These are phyloP conservation scores for Sisymbrium irio DNA, from an alignment of 345 rosid genomes.

Conservation along the genomic window DNA sequence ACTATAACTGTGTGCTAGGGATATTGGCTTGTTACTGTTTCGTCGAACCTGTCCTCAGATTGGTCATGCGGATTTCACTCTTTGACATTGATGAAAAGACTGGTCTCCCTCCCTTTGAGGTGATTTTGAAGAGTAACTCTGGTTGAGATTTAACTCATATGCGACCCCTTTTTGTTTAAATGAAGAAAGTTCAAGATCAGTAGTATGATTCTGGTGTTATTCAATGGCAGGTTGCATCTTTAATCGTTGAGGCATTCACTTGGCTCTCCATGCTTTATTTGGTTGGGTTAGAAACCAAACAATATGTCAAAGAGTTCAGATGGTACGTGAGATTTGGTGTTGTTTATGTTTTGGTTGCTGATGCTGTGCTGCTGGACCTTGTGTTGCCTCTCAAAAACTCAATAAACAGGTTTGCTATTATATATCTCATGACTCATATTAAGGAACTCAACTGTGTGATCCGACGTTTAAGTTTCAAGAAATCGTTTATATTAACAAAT, in stretches of 20 bases:
- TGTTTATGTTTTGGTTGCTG: slow-evolving; percentile 76
- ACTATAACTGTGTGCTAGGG: slow-evolving; percentile 59
- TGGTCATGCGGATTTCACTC: slow-evolving; percentile 62
- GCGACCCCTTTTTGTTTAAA: neutral
- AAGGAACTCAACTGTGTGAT: neutral
- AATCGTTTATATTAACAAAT: neutral
- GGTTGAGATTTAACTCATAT: neutral
- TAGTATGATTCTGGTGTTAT: neutral
- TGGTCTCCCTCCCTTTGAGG: slow-evolving; percentile 80
- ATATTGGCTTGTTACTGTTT: slow-evolving; percentile 59
- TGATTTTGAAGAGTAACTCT: slow-evolving; percentile 9
- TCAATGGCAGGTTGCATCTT: slow-evolving; percentile 51
- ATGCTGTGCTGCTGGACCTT: slow-evolving; percentile 78
- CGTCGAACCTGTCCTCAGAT: slow-evolving; percentile 68
- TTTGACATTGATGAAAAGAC: slow-evolving; percentile 54
- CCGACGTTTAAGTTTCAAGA: neutral
- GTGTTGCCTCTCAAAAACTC: slow-evolving; percentile 52
- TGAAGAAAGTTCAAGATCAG: neutral
- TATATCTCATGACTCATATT: neutral
- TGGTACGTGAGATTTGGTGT: slow-evolving; percentile 89
- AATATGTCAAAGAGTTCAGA: slow-evolving; percentile 65
- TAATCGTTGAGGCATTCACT: slow-evolving; percentile 61
- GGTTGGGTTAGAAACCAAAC: slow-evolving; percentile 60
- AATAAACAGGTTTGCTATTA: slow-evolving; percentile 46
- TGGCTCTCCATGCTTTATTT: slow-evolving; percentile 77